Base-by-base conservation (phyloP, 2,329 filamentous ascomycete genomes). In the Xylaria sp. region DNA sequence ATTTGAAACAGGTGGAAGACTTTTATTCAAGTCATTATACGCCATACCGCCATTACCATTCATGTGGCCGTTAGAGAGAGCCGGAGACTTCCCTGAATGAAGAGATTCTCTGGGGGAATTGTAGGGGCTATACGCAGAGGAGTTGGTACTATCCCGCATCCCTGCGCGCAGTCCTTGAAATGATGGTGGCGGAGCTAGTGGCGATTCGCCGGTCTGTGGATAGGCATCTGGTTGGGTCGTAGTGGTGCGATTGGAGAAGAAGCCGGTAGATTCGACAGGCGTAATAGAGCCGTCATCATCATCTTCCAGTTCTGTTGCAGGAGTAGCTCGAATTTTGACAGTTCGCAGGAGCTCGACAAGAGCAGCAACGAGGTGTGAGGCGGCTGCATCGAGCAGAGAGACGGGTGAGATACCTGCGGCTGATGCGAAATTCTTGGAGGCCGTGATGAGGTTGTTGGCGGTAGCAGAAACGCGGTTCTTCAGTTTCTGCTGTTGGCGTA, bases 391-490 rank as follows among this genome's bases (percentile, higher is more conserved):
- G 25, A 99, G 85, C 2, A 99, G 83, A 6, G 94, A 97, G n/a
- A 99, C 91, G 0, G 96, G 96, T 1, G 94, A 95, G 39, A 99
- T 88, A 36, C 96, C 96, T 23, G 89, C 90, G 0, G 94, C 91
- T 12, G 89, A 87, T 41, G 92, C 91, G 79, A 96, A 97, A 78
- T 97, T 97, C 83, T 97, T 97, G 41, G 93, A 92, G 1, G 95
- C 94, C 2, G 95, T 98, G 76, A 98, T 98, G 67, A 99, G 85
- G 77, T 95, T 96, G 84, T 98, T 98, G 58, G 96, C 94, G 1
- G 95, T 97, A 2, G 92, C 91, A n/a, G 94, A 97, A 2, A 98
- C 92, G 67, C 91, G 91, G 59, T 89, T 87, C 81, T 93, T 97
- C 69, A 97, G 86, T 79, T 91, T 94, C 33, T 85, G 83, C 72